These are phyloP conservation scores for Penicillium sp. DNA, from an alignment of 2,329 filamentous ascomycete genomes.

Conservation along the genomic window DNA sequence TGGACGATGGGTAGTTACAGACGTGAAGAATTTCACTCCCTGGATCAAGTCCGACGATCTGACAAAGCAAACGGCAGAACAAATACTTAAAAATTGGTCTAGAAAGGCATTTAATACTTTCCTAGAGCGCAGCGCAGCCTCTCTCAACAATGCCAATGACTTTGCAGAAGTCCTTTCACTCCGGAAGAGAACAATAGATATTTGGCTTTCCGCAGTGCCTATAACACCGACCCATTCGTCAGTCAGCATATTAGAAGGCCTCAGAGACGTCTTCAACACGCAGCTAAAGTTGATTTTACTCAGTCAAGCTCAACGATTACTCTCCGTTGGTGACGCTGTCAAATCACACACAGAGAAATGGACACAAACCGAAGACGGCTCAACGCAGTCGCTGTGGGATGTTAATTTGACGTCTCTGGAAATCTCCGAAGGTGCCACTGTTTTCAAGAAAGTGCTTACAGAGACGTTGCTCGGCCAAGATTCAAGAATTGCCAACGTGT, in stretches of 20 bases:
- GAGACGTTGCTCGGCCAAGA: constrained; percentile 70
- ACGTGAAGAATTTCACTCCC: constrained; percentile 79
- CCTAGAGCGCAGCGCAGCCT: constrained; percentile 51
- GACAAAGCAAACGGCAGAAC: constrained; percentile 56
- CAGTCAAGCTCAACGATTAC: constrained; percentile 60
- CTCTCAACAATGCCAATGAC: constrained; percentile 35
- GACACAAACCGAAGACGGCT: constrained; percentile 52
- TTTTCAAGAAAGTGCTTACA: constrained; percentile 66
- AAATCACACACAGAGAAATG: constrained; percentile 59
- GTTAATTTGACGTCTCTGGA: constrained; percentile 60
- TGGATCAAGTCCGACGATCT: constrained; percentile 81
- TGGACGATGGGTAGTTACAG: constrained; percentile 74
- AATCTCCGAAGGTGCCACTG: constrained; percentile 59
- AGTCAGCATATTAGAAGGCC: constrained; percentile 62
- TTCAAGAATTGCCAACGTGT: constrained; percentile 59
- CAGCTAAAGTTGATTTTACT: constrained; percentile 63
- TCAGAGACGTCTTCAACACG: constrained; percentile 66
- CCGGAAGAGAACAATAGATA: constrained; percentile 65
- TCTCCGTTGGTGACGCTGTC: constrained; percentile 62
- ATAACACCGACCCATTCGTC: constrained; percentile 53
- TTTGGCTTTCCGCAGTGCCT: constrained; percentile 68
- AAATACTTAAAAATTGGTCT: constrained; percentile 63
- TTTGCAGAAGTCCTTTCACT: constrained; percentile 67
- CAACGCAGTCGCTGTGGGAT: constrained; percentile 63
- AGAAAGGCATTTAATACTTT: constrained; percentile 57